Base-by-base conservation (phyloP, 192 early-diverging fungal genomes). In the Linnemannia exigua region DNA sequence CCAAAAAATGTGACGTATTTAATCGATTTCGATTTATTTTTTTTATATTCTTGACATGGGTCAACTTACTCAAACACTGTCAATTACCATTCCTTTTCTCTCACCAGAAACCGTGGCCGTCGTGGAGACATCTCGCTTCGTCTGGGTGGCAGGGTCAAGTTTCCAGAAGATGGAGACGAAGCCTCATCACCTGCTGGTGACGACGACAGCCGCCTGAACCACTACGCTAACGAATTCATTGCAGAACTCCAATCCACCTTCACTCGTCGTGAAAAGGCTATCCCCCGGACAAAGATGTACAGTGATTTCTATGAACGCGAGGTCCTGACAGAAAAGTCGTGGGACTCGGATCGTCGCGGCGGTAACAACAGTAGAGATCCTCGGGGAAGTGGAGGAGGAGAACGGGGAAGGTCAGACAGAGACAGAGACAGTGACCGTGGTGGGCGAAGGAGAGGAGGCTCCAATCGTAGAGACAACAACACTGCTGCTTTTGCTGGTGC, bases 231-330 rank as follows among this genome's bases (percentile, higher is more conserved):
- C 15, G 84, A 86, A 20, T 86, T 86, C 38, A 14, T 86, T n/a
- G 44, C 72, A 17, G 84, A 86, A 44, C 78, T 86, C 48, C 78
- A 86, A 52, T 86, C 84, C 0, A 80, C 77, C 8, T 86, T 86
- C 22, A 68, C 63, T 17, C 54, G 78, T 12, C 75, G 84, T 16
- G 84, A 86, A 31, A 86, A 86, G 66, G 58, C 74, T 0, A 80
- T 86, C 6, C 84, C 84, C 12, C 76, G 80, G 70, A 77, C 75
- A 19, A 75, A 75, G 38, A 72, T 86, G 77, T 86, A 86, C 33
- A 86, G 84, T 73, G 84, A 86, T 38, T 86, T 71, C 50, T 86
- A 86, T 67, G 84, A 86, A 51, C 74, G 74, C 20, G 84, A 86
- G 41, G 58, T 63, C 22, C 6, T 86, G 8, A 61, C 73, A 0